Evolutionary conservation across 805 yeast genomes (phyloP).

Genomic region (Metschnikowia shivogae): DNA sequence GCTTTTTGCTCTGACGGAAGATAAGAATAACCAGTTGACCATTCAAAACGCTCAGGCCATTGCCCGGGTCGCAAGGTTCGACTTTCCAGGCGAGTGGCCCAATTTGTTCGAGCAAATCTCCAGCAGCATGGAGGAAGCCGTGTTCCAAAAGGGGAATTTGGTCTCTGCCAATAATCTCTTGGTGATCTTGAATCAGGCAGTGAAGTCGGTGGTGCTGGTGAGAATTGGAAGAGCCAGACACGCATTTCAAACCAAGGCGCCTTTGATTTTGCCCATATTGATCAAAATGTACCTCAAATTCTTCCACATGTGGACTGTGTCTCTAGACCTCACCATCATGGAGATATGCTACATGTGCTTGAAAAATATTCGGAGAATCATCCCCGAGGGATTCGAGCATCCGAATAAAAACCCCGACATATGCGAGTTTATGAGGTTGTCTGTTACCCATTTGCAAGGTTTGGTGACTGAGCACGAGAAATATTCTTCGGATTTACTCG

Average conservation of each 20-base stretch:
- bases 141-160: conserved; percentile 39
- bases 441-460: conserved; percentile 56
- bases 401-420: conserved; percentile 59
- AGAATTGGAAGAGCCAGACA: conserved; percentile 79
- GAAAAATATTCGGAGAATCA: conserved; percentile 67
- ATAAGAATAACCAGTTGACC: conserved; percentile 67
- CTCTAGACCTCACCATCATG: conserved; percentile 50
- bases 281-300: conserved; percentile 55
- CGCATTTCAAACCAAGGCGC: conserved; percentile 70
- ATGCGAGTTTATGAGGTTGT: conserved; percentile 53
- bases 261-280: conserved; percentile 55
- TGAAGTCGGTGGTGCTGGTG: conserved; percentile 70
- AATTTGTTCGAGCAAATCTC: conserved; percentile 64
- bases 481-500: conserved; percentile 47
- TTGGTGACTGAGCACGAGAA: conserved; percentile 53
- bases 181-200: conserved; percentile 67
- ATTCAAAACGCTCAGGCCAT: conserved; percentile 84
- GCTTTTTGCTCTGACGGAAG: conserved; percentile 57
- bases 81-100: conserved; percentile 89
- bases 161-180: conserved; percentile 59
- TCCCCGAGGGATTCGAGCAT: conserved; percentile 71
- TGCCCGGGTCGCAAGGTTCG: conserved; percentile 73
- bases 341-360: conserved; percentile 75
- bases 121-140: conserved; percentile 40
- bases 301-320: conserved; percentile 59